Conservation (phyloP, 2,329 filamentous ascomycete genomes). For the Calonectria pseudoturangicola region DNA sequence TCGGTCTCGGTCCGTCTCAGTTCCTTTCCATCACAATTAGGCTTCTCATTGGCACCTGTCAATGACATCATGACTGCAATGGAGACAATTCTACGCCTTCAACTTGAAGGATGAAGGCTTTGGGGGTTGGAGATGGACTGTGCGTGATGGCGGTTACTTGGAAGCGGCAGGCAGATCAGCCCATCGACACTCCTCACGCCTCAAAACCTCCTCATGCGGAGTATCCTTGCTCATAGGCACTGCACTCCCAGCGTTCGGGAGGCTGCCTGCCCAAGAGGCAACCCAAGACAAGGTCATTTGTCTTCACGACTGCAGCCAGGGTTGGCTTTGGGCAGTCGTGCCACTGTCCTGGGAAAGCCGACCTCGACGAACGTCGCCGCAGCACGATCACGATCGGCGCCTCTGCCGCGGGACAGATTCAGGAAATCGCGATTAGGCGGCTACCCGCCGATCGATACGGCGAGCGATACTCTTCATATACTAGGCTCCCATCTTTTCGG, state of each 20-base stretch:
- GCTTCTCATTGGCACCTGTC: background rate
- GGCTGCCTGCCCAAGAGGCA: background rate
- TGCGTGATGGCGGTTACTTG: background rate
- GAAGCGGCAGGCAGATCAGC: constrained; percentile 26
- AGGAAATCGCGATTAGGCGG: constrained; percentile 27
- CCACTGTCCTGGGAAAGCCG: constrained; percentile 7
- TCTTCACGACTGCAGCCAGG: background rate
- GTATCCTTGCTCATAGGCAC: constrained; percentile 24
- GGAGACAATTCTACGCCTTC: background rate
- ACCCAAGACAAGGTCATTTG: background rate
- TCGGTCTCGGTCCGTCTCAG: background rate
- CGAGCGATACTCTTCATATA: constrained; percentile 29
- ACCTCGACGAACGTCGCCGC: background rate
- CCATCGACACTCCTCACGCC: constrained; percentile 14
- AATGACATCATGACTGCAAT: constrained; percentile 18
- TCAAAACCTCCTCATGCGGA: constrained; percentile 27
- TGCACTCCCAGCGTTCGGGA: background rate
- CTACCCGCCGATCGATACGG: constrained; percentile 29
- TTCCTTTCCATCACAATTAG: background rate
- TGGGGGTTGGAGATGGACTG: background rate
- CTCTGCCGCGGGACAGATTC: constrained; percentile 16
- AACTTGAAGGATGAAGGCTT: constrained; percentile 25
- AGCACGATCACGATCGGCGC: constrained; percentile 30
- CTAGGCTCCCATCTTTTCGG: constrained; percentile 18
- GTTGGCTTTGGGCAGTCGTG: constrained; percentile 22